Base-by-base conservation (phyloP, 2,329 filamentous ascomycete species). In the Aschersonia sp. region DNA sequence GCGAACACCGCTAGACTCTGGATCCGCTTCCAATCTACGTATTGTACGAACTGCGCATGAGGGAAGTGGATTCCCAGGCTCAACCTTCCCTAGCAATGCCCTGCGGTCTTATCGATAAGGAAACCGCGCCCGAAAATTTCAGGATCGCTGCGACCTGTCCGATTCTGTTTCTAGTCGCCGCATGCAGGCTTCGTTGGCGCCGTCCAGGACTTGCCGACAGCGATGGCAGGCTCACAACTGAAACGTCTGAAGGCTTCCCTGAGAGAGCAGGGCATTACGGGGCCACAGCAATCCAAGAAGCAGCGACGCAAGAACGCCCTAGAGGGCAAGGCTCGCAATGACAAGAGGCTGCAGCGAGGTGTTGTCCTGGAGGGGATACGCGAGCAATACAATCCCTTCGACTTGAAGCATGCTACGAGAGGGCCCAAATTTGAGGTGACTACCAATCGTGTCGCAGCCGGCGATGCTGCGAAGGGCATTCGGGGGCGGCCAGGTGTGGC, bases 351-450 rank as follows among this genome's bases (percentile, higher is more conserved):
- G 30, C 79, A 87, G 62, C 79, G 84, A 60, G 78, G 83, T 59
- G 82, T 80, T 48, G 86, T 88, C 12, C 73, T 98, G 52, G 81
- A 85, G 56, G 79, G 78, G 49, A 96, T 98, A 62, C 84, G 92
- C 60, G 89, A 97, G 59, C 84, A 89, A 56, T 97, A 97, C 76
- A 98, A 98, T 63, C 92, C 92, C 0, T 98, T 98, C 66, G 92
- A 98, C 61, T 78, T 95, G 62, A 94, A 94, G 66, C 79, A 85
- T 50, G 80, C 83, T 41, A 73, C 81, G 1, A 76, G 83, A 50
- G 85, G 82, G 0, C 81, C 81, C 49, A 97, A 97, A 59, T 94
- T 94, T 54, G 81, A 90, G 42, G 83, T 89, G 43, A 88, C 85
- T 0, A 89, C 75, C 47, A 78, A 77, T 53, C 76, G 77, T 49